These are phyloP conservation scores for Bolboschoenus planiculmis DNA, from an alignment of 176 grass and related monocot species.

Conservation along the genomic window DNA sequence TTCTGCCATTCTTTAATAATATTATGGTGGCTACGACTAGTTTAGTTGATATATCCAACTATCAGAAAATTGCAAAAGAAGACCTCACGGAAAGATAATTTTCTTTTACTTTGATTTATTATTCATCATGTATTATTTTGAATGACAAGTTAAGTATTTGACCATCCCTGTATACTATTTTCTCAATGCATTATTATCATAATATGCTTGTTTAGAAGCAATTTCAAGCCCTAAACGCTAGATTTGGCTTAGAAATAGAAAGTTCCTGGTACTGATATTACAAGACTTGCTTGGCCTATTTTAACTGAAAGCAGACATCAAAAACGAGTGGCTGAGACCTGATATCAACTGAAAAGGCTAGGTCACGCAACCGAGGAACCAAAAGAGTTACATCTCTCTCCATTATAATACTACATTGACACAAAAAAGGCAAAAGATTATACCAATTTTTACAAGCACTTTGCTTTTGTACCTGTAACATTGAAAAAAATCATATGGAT, in stretches of 20 bases:
- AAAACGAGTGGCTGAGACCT: conserved; percentile 31
- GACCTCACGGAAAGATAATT: background rate
- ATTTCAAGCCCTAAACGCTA: background rate
- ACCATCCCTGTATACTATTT: background rate
- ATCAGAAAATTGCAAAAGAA: background rate
- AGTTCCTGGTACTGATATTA: background rate
- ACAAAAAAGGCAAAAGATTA: background rate
- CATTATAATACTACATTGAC: conserved; percentile 41
- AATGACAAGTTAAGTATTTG: background rate
- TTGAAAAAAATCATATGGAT: background rate
- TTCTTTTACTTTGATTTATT: background rate
- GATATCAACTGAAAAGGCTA: conserved; percentile 94
- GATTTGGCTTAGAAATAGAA: background rate
- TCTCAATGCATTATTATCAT: background rate
- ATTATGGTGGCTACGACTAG: background rate
- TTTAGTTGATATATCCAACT: background rate
- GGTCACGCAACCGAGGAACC: conserved; percentile 60
- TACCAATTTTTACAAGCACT: background rate
- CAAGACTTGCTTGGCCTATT: background rate
- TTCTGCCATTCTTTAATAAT: background rate
- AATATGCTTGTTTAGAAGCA: background rate
- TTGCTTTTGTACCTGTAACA: background rate
- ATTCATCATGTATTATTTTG: conserved; percentile 1
- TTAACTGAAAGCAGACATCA: background rate
- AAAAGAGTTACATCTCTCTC: conserved; percentile 66